Conservation (phyloP, 2,329 filamentous ascomycete species). For the Colletotrichum sojae region DNA sequence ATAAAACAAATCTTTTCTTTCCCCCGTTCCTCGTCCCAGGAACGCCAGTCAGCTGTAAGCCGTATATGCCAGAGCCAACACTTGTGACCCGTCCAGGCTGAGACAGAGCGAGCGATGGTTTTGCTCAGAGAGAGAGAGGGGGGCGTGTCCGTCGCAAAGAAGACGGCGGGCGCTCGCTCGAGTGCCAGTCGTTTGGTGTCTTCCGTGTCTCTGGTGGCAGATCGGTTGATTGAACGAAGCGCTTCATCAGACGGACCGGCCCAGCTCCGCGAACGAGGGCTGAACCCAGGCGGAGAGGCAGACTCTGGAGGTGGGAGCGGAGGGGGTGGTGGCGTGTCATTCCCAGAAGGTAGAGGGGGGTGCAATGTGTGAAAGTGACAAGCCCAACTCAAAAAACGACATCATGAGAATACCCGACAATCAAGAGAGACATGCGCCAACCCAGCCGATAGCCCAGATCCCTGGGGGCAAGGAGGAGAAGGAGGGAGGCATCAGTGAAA, state of each 20-base stretch:
- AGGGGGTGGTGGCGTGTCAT: constrained; percentile 1
- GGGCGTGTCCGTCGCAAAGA: neutral
- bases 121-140: neutral
- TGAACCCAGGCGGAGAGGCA: constrained; percentile 13
- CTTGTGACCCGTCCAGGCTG: constrained; percentile 24
- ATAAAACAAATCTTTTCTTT: neutral
- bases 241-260: constrained; percentile 31
- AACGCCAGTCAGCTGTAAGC: constrained; percentile 19
- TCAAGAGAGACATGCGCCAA: constrained; percentile 4
- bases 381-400: neutral
- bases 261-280: neutral
- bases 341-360: constrained; percentile 1
- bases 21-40: constrained; percentile 12
- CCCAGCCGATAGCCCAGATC: constrained; percentile 20
- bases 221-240: constrained; percentile 19
- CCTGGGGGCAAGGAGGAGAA: neutral
- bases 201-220: neutral
- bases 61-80: neutral
- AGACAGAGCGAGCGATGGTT: constrained; percentile 21
- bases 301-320: neutral
- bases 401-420: constrained; percentile 16
- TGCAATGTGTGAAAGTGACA: constrained; percentile 5
- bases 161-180: constrained; percentile 3
- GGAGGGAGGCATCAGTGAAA: neutral
- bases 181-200: neutral